Conservation (phyloP, 306 rosid genomes). For the Gastrolobium bilobum region DNA sequence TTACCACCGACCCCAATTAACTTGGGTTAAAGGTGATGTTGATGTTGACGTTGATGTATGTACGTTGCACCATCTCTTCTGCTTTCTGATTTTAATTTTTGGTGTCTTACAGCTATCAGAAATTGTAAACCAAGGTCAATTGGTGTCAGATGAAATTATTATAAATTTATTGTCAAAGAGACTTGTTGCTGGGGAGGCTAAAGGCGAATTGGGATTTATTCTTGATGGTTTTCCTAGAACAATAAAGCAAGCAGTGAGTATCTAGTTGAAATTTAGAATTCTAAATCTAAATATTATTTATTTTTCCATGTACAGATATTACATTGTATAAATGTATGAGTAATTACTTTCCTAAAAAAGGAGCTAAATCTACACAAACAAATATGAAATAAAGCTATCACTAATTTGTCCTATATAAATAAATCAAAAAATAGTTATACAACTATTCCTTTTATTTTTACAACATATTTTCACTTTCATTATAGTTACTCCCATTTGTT, state of each 20-base stretch:
- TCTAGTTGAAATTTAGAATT: neutral
- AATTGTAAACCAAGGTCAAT: conserved; percentile 89
- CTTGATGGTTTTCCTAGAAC: conserved; percentile 99
- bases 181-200: conserved; percentile 75
- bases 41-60: too few relatives aligned
- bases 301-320: too few relatives aligned
- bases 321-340: too few relatives aligned
- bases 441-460: too few relatives aligned
- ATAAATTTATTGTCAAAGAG: conserved; percentile 85
- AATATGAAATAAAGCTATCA: too few relatives aligned
- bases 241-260: conserved; percentile 89
- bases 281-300: too few relatives aligned
- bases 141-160: conserved; percentile 94
- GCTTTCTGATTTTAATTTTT: conserved; percentile 39
- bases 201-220: conserved; percentile 88
- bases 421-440: too few relatives aligned
- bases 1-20: too few relatives aligned
- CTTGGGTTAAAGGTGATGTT: too few relatives aligned
- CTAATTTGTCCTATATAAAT: too few relatives aligned
- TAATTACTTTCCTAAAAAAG: too few relatives aligned
- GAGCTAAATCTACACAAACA: too few relatives aligned
- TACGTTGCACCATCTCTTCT: neutral
- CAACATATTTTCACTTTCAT: neutral
- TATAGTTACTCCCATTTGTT: conserved; percentile 13
- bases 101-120: conserved; percentile 74